Base-by-base conservation (phyloP, 139 green algal genomes). In the Chlorella ohadii region DNA sequence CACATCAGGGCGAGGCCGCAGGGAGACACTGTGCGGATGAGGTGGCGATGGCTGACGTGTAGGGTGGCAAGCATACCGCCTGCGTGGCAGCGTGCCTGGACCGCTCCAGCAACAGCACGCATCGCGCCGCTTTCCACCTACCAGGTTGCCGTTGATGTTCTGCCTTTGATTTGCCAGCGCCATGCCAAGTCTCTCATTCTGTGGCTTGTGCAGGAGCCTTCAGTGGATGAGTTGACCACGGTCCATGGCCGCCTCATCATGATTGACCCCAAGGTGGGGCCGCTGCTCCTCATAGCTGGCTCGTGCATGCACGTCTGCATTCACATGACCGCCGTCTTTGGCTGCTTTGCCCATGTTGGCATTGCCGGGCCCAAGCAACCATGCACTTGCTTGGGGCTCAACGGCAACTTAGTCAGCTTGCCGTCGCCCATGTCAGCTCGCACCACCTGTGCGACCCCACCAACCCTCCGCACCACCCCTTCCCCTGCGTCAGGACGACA, bases 201-300 rank as follows among this genome's bases (percentile, higher is more conserved):
- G 39, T 19, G 28, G 51, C 28, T 4, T 67, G 0, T 39, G 59
- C 76, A 82, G 76, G 76, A 82, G 59, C 76, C 76, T 13, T 36
- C 57, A 4, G 76, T 41, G 27, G 27, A 57, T 11, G 36, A 82
- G 59, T 9, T 82, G 36, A 71, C 25, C 25, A 72, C 89, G 7
- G 76, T 93, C 25, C 90, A 92, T 20, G 90, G 78, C 17, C 85
- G 90, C 34, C 70, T 92, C 15, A 90, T 92, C 34, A 72, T 82
- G 47, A 33, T 80, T 4, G 84, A 92, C 28, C 88, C 89, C 19
- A 93, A 92, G 87, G 87, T 88, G 41, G 23, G 64, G 16, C 56
- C 4, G 27, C 25, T 63, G 25, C 16, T 25, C 9, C 16, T 57
- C n/a, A n/a, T n/a, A n/a, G n/a, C n/a, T n/a, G n/a, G n/a, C n/a